Conservation (phyloP, 306 rosid genomes). For the Vigna hirtella region DNA sequence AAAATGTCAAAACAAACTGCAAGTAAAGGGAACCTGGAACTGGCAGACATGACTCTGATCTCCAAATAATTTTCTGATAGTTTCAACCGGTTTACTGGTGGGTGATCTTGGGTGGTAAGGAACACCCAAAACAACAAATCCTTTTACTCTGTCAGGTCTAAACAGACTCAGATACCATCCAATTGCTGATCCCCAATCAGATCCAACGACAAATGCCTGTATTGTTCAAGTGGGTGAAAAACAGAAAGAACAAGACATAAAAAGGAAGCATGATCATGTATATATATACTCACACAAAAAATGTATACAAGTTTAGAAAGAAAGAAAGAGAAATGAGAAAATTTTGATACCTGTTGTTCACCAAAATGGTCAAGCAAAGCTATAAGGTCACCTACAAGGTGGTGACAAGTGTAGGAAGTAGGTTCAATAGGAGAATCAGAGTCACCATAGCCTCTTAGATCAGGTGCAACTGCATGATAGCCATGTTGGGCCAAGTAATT, state of each 20-base stretch:
- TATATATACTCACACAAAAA: not conserved
- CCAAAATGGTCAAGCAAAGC: conserved; percentile 72
- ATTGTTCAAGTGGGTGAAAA: conserved; percentile 4
- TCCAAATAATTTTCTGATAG: conserved; percentile 49
- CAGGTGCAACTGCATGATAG: conserved; percentile 76
- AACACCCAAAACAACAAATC: conserved; percentile 58
- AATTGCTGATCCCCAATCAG: conserved; percentile 67
- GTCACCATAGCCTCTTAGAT: conserved; percentile 77
- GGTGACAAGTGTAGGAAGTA: conserved; percentile 54
- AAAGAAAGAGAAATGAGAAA: not conserved
- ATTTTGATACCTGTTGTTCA: conserved; percentile 57
- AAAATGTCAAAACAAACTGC: not conserved
- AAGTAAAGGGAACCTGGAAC: conserved; percentile 65
- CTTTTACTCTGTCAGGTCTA: conserved; percentile 76
- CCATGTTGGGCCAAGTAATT: conserved; percentile 59
- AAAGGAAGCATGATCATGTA: not conserved
- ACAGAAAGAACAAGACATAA: not conserved
- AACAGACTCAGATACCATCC: conserved; percentile 71
- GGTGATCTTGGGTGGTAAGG: conserved; percentile 68
- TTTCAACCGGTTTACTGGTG: conserved; percentile 49
- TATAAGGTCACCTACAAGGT: conserved; percentile 63
- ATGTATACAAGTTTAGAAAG: not conserved
- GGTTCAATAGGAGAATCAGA: conserved; percentile 65
- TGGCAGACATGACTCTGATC: conserved; percentile 64
- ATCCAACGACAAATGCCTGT: conserved; percentile 72